Conservation (phyloP, 116 monocot species). For the Cymodocea nodosa region DNA sequence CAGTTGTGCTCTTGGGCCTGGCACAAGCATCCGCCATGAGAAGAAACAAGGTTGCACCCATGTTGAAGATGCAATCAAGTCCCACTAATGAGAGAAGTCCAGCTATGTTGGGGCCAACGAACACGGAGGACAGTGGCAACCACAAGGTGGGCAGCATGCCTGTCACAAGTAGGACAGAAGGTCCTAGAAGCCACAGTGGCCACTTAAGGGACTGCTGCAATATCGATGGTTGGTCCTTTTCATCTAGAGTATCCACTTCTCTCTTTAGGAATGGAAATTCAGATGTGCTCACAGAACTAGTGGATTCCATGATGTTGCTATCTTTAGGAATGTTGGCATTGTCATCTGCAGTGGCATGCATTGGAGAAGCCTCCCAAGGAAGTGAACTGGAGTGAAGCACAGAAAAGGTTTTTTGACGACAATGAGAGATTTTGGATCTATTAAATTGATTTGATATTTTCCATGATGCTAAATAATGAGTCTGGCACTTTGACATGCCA, state of each 20-base stretch:
- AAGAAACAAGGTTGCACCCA: conserved; percentile 83
- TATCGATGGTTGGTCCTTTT: conserved; percentile 15
- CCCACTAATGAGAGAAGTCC: conserved; percentile 79
- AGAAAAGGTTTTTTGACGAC: conserved; percentile 1
- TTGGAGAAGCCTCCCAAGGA: conserved; percentile 32
- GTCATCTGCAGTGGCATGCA: conserved; percentile 22
- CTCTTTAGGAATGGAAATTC: conserved; percentile 30
- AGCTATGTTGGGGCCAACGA: conserved; percentile 58
- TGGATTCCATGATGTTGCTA: conserved; percentile 33
- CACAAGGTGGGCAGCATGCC: conserved; percentile 83
- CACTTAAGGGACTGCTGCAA: conserved; percentile 40
- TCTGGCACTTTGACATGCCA: conserved; percentile 5
- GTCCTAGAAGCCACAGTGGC: conserved; percentile 84
- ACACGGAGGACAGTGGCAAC: conserved; percentile 76
- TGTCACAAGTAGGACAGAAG: conserved; percentile 56
- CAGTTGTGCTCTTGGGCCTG: conserved; percentile 16
- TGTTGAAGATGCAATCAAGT: conserved; percentile 88
- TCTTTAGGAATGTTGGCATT: conserved; percentile 27
- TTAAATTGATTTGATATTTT: conserved; percentile 4
- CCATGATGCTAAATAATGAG: conserved; percentile 2
- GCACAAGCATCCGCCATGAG: conserved; percentile 92
- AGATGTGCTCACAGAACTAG: conserved; percentile 30
- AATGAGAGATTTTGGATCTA: background rate
- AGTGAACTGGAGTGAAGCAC: background rate
- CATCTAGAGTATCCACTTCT: conserved; percentile 27